Evolutionary conservation across 208 protist species (phyloP).

Genomic region (Crithidia fasciculata): DNA sequence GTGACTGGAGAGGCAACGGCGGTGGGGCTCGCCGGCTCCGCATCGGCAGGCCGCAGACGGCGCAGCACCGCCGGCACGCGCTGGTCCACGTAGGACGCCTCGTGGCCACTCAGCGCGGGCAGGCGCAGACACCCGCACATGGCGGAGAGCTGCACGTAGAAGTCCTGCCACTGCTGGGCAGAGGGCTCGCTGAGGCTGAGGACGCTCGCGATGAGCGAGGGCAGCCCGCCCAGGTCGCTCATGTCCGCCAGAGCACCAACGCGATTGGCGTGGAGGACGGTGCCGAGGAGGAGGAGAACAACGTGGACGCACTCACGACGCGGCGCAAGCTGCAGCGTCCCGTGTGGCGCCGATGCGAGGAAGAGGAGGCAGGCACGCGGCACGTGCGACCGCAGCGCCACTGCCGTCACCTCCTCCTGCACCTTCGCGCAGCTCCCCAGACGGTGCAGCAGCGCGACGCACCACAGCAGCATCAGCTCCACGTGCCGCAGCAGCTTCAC

Average conservation of each 20-base stretch:
- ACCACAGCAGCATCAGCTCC: conserved; percentile 53
- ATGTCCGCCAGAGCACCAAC: conserved; percentile 28
- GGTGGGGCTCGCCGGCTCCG: background rate
- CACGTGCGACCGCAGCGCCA: conserved; percentile 32
- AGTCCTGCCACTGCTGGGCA: conserved; percentile 59
- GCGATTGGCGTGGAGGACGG: conserved; percentile 31
- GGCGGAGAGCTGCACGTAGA: conserved; percentile 48
- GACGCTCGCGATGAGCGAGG: conserved; percentile 47
- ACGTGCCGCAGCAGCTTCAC: conserved; percentile 38
- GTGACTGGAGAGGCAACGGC: background rate
- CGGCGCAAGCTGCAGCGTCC: conserved; percentile 18
- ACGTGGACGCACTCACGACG: conserved; percentile 44
- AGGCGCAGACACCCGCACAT: conserved; percentile 64
- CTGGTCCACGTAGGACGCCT: conserved; percentile 36
- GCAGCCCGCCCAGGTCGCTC: conserved; percentile 41
- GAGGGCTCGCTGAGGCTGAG: conserved; percentile 41
- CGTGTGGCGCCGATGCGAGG: conserved; percentile 6
- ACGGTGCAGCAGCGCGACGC: conserved; percentile 43
- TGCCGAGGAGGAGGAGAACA: conserved; percentile 36
- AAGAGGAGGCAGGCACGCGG: conserved; percentile 25
- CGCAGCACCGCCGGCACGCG: conserved; percentile 30
- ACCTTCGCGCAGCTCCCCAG: conserved; percentile 33
- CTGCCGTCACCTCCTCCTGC: conserved; percentile 6
- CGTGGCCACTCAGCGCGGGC: conserved; percentile 23
- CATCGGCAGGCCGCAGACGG: background rate